Evolutionary conservation across 1,284 basidiomycete genomes (phyloP), one percentile per base, ranked within the genome.

Genomic region (Ustilago loliicola): DNA sequence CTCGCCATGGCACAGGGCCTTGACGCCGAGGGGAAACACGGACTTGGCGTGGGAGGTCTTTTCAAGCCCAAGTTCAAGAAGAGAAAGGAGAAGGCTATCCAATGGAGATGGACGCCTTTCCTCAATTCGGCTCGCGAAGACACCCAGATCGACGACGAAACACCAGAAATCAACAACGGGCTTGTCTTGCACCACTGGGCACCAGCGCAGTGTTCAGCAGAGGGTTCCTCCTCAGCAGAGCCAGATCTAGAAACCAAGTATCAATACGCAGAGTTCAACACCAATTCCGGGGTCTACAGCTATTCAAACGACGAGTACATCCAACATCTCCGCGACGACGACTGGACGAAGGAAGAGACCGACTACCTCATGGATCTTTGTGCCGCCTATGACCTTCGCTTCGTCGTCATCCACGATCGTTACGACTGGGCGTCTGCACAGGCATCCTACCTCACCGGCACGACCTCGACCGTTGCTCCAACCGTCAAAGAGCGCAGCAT

Each of bases 261-360:
- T 42, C 88, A 89, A 2, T 97, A 95, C 85, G 90, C 91, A 47
- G 92, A 92, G 80, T 97, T 94, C 87, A 93, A 94, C 86, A 89
- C 92, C 7, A 89, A 90, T 61, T 89, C 91, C 0, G 89, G 90
- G 10, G 87, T 90, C 1, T 94, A 93, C 88, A 90, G 90, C 52
- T 99, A 98, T 87, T 92, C 94, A 13, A 91, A 93, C 81, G 94
- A 95, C 71, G 97, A 99, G 88, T 99, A 99, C 86, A 90, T 91
- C 11, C 90, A 90, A 38, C 90, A 92, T 74, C 88, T 98, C 2
- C 90, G 93, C 87, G 95, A 98, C 85, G 88, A 89, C 19, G 91
- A 93, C 67, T 99, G 97, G 97, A 91, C 94, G 0, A 93, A 93
- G 78, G 94, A 96, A 81, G 96, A 99, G 88, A 98, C 97, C 0